Base-by-base conservation (phyloP, 495 filamentous ascomycete genomes). In the Patellaria atrata region DNA sequence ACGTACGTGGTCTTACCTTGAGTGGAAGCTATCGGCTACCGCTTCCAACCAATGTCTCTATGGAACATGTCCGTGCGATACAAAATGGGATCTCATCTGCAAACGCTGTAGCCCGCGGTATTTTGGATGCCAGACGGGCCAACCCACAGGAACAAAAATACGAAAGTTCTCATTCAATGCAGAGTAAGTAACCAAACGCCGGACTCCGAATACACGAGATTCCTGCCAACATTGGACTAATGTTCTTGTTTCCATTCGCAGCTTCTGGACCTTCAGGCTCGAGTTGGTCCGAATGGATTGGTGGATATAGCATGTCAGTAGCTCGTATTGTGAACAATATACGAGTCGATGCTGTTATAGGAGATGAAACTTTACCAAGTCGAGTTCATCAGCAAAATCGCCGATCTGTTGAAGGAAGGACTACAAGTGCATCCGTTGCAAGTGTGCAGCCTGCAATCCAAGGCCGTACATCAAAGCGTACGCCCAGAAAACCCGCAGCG, bases 241-340 rank as follows among this genome's bases (percentile, higher is more conserved):
- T n/a, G n/a, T n/a, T n/a, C n/a, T n/a, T n/a, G n/a, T n/a, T n/a
- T n/a, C n/a, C n/a, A n/a, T n/a, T n/a, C n/a, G n/a, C n/a, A n/a
- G n/a, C n/a, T n/a, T n/a, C n/a, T n/a, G 11, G 13, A 15, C 12
- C 12, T 9, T 11, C n/a, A 21, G 30, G 30, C 6, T 21, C 38
- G 37, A 41, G 37, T 15, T 49, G 46, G 46, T 30, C 37, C 8
- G 46, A 49, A 26, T 49, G 41, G 41, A 41, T 49, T 20, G 46
- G 46, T 3, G 46, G 41, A n/a, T 49, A 49, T 37, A 49, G 46
- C 22, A 37, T 49, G 33, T 42, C 46, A 1, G 43, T 49, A 22
- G 35, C 41, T 12, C 11, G 46, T 15, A 42, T 35, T 2, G 46
- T 49, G 9, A 45, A 45, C 30, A 49, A 31, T 38, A 45, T 49